These are phyloP conservation scores for Didymella glomerata DNA, from an alignment of 2,329 filamentous ascomycete species.

Conservation along the genomic window DNA sequence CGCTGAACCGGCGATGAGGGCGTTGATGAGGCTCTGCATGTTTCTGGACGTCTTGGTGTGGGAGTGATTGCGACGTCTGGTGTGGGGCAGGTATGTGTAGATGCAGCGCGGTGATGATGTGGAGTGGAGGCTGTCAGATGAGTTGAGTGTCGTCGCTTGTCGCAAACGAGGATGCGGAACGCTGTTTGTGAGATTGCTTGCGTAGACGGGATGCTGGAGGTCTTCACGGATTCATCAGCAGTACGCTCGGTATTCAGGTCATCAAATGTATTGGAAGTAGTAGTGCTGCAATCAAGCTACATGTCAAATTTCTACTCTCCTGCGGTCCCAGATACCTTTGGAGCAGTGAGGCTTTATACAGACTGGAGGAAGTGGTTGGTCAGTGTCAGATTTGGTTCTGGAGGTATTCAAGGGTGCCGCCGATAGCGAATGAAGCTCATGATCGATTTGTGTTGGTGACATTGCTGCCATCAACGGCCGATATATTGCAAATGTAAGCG, in stretches of 20 bases:
- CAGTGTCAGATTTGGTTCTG: not conserved
- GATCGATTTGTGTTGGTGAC: not conserved
- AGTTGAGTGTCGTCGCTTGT: not conserved
- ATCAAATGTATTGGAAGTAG: too few species aligned
- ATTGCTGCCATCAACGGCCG: not conserved
- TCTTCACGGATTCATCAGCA: not conserved
- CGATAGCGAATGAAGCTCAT: not conserved
- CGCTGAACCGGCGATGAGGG: not conserved
- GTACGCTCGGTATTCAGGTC: too few species aligned
- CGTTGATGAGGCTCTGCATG: not conserved
- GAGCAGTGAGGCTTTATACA: too few species aligned
- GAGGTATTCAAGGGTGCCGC: not conserved
- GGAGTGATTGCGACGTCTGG: not conserved
- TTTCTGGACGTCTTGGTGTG: not conserved
- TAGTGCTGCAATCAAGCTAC: too few species aligned
- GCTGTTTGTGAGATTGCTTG: not conserved
- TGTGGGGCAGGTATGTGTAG: not conserved
- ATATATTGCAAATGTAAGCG: constrained; percentile 5
- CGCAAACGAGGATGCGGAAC: too few species aligned
- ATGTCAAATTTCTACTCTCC: too few species aligned
- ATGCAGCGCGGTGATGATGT: not conserved
- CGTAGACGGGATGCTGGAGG: not conserved
- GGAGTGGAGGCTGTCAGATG: not conserved
- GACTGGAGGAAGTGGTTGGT: too few species aligned
- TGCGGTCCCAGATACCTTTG: too few species aligned